A percentile compares a stretch with the other conserved stretches of the same genome.
Evolutionary conservation across 495 filamentous ascomycete genomes (phyloP).

Genomic region (Antarctomyces pellizariae): DNA sequence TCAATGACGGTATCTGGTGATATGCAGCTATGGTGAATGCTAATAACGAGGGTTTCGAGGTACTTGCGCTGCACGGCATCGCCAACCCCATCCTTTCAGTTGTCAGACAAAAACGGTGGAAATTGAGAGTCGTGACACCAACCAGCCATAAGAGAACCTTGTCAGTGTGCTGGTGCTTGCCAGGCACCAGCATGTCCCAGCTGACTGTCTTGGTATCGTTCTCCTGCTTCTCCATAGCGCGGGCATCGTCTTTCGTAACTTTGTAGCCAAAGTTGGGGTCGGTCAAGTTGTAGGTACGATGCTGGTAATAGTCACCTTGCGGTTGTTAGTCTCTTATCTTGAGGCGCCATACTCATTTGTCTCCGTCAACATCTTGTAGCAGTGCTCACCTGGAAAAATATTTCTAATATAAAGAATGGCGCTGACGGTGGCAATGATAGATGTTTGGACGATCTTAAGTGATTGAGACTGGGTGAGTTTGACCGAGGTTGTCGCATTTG

Average conservation of each 20-base stretch:
- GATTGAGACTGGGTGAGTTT: background rate
- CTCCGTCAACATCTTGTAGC: too few relatives aligned
- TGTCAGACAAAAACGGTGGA: background rate
- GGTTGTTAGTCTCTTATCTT: too few relatives aligned
- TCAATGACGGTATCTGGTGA: conserved; percentile 6
- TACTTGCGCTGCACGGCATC: conserved; percentile 9
- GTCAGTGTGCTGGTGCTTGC: conserved; percentile 2
- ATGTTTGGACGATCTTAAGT: background rate
- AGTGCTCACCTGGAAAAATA: too few relatives aligned
- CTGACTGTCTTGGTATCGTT: background rate
- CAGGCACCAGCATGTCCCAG: conserved; percentile 8
- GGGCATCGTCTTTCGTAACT: background rate
- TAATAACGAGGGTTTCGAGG: conserved; percentile 8
- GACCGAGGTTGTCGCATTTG: background rate
- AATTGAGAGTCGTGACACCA: background rate
- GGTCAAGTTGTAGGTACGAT: conserved; percentile 5
- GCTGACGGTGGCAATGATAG: background rate
- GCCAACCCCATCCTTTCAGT: conserved; percentile 7
- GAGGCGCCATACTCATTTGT: too few relatives aligned
- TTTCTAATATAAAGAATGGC: background rate
- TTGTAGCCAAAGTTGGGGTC: conserved; percentile 7
- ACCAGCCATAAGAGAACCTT: conserved; percentile 10
- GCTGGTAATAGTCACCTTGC: background rate
- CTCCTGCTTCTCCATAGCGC: conserved; percentile 1
- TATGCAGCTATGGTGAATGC: conserved; percentile 5